phyloP scores from a whole-genome alignment of 495 filamentous ascomycete species.

The Aspergillus ostianus region DNA sequence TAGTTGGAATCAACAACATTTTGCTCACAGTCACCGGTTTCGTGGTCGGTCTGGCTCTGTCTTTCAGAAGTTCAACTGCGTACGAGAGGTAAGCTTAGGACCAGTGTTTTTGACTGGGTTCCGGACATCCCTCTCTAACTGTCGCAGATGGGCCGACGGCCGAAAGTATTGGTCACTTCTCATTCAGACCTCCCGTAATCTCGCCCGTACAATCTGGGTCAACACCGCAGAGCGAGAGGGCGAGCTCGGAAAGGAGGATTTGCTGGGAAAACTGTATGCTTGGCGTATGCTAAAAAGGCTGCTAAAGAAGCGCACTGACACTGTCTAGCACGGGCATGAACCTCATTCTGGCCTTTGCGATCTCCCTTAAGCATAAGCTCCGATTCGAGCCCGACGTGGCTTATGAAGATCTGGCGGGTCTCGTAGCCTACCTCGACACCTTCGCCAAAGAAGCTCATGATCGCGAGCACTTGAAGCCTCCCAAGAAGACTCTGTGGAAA shows the following conservation, averaged over 20 bases:
- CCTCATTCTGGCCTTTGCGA: slow-evolving; percentile 73
- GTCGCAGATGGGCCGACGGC: slow-evolving; percentile 61
- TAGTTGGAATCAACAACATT: slow-evolving; percentile 60
- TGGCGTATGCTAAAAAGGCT: background rate
- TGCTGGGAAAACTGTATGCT: slow-evolving; percentile 65
- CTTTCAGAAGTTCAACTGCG: slow-evolving; percentile 79
- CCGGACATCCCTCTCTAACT: slow-evolving; percentile 2
- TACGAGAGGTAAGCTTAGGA: slow-evolving; percentile 63
- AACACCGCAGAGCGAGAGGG: slow-evolving; percentile 66
- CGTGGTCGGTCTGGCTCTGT: slow-evolving; percentile 79
- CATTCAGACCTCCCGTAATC: slow-evolving; percentile 66
- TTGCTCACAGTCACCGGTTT: slow-evolving; percentile 86
- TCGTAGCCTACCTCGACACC: slow-evolving; percentile 38
- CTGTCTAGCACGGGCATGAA: slow-evolving; percentile 66
- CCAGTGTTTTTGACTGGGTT: background rate
- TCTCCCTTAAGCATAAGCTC: slow-evolving; percentile 80
- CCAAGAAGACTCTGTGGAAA: slow-evolving; percentile 57
- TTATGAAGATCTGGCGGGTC: slow-evolving; percentile 61
- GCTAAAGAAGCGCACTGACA: slow-evolving; percentile 10
- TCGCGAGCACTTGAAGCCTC: slow-evolving; percentile 40
- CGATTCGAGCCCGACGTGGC: slow-evolving; percentile 82
- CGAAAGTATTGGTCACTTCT: slow-evolving; percentile 76
- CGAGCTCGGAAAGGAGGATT: slow-evolving; percentile 60
- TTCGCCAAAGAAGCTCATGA: slow-evolving; percentile 69
- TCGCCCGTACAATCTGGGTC: slow-evolving; percentile 79